A percentile compares a stretch with the other conserved stretches of the same genome.
These are phyloP conservation scores for Pseudozyma pruni DNA, from an alignment of 1,284 basidiomycete species.

Conservation along the genomic window DNA sequence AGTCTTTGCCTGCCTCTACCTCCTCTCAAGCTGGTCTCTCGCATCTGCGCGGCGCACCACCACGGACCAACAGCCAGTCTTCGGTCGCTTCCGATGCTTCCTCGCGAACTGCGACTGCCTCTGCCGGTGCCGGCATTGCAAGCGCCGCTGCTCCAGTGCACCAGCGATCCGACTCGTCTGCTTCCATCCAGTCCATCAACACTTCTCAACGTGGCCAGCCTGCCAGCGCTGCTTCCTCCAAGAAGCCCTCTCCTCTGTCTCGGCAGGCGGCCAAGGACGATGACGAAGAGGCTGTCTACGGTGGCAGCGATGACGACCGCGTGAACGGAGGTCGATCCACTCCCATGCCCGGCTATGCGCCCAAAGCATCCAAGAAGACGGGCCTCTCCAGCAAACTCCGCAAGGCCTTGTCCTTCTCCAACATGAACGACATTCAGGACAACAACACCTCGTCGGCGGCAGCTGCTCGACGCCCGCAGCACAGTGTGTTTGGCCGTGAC, in stretches of 20 bases:
- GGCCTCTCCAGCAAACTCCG: conserved; percentile 58
- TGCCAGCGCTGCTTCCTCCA: conserved; percentile 27
- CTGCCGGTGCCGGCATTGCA: neutral
- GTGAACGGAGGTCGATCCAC: conserved; percentile 50
- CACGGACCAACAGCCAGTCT: conserved; percentile 45
- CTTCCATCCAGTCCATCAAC: conserved; percentile 36
- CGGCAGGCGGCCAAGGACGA: conserved; percentile 50
- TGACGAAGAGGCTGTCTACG: conserved; percentile 53
- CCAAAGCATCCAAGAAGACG: conserved; percentile 53
- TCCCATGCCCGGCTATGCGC: conserved; percentile 48
- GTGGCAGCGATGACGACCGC: conserved; percentile 58
- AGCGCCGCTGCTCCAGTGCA: conserved; percentile 11
- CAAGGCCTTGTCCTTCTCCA: conserved; percentile 60
- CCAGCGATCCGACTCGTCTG: conserved; percentile 33
- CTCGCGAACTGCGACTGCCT: conserved; percentile 20
- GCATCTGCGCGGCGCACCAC: conserved; percentile 40
- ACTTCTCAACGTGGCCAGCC: conserved; percentile 23
- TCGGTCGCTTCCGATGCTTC: conserved; percentile 35
- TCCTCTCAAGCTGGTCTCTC: conserved; percentile 41
- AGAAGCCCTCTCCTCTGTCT: conserved; percentile 61
- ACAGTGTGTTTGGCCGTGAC: conserved; percentile 26
- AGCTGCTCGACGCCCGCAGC: conserved; percentile 13
- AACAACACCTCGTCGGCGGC: conserved; percentile 11
- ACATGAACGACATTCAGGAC: conserved; percentile 52
- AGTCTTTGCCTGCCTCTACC: conserved; percentile 11